Base-by-base conservation (phyloP, 2,329 filamentous ascomycete species). In the Ascomycota sp. region DNA sequence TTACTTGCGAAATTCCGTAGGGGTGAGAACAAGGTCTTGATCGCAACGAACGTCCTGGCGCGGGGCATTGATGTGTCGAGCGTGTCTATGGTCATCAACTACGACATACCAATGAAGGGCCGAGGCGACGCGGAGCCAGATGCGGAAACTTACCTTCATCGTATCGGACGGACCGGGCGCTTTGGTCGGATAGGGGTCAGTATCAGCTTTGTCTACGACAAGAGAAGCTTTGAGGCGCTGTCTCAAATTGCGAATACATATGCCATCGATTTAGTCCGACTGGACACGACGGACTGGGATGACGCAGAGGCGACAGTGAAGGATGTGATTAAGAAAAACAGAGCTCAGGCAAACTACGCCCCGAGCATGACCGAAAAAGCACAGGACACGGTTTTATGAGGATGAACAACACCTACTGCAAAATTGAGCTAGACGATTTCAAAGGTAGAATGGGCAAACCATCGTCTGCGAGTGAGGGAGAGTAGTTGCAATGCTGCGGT, bases 21-120 rank as follows among this genome's bases (percentile, higher is more conserved):
- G 27, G 86, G 86, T 24, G 67, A 75, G 34, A 82, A 82, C 45
- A 98, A 98, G 59, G 89, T 98, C 7, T 74, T 98, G 36, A 94
- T 98, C 46, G 91, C 89, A 2, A 98, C 89, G 41, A 98, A 98
- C 46, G 85, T 98, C 23, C 68, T 98, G 34, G 80, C 89, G 7
- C 83, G 89, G 47, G 89, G 89, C 48, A 95, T 98, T 44, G 89
- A 98, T 46, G 69, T 73, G 59, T 95, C 48, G 53, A 91, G 57
- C 20, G 89, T 98, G 10, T 93, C 83, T 8, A 89, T 98, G 75
- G 89, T 98, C 31, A 83, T 98, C 62, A 98, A 98, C 61, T 98
- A 98, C 55, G 77, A 82, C 42, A 77, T 82, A 33, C 76, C 76
- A 17, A 78, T 76, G 61, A 75, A 76, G 46, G 74, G 77, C 25